phyloP scores from a whole-genome alignment of 2,329 filamentous ascomycete species.

The Chrysosporium keratinophilum region DNA sequence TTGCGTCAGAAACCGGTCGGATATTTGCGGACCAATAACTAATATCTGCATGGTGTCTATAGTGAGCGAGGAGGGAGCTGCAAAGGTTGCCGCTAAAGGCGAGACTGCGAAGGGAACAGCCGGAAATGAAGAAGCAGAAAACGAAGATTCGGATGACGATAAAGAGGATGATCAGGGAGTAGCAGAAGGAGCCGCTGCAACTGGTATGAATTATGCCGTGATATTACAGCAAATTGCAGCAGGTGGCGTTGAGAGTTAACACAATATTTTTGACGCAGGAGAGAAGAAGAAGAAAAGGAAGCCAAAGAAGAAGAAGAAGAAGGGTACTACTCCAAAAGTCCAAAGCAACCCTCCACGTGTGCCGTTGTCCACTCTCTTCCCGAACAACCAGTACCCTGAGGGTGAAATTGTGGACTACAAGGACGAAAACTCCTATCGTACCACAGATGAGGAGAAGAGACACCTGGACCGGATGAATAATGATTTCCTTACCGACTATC shows the following conservation, averaged over 20 bases:
- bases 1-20: not conserved
- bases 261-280: conserved; percentile 14
- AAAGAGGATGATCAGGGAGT: conserved; percentile 40
- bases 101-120: conserved; percentile 26
- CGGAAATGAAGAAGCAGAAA: conserved; percentile 41
- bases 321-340: conserved; percentile 48
- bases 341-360: conserved; percentile 72
- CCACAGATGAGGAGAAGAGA: conserved; percentile 74
- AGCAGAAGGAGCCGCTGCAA: conserved; percentile 29
- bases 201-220: conserved; percentile 23
- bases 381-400: conserved; percentile 59
- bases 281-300: conserved; percentile 77
- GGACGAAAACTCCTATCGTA: conserved; percentile 67
- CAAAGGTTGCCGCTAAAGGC: conserved; percentile 18
- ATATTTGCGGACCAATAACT: not conserved
- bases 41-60: conserved; percentile 9
- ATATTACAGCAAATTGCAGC: not conserved
- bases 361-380: conserved; percentile 62
- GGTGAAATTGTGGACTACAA: conserved; percentile 70
- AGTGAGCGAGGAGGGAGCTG: conserved; percentile 34
- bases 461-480: conserved; percentile 70
- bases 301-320: conserved; percentile 64
- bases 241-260: not conserved
- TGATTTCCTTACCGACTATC: conserved; percentile 70
- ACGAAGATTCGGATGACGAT: conserved; percentile 47